Evolutionary conservation across 371 early-diverging fungal genomes (phyloP), one percentile per base, ranked within the genome.

Genomic region (Mucor saturninus): DNA sequence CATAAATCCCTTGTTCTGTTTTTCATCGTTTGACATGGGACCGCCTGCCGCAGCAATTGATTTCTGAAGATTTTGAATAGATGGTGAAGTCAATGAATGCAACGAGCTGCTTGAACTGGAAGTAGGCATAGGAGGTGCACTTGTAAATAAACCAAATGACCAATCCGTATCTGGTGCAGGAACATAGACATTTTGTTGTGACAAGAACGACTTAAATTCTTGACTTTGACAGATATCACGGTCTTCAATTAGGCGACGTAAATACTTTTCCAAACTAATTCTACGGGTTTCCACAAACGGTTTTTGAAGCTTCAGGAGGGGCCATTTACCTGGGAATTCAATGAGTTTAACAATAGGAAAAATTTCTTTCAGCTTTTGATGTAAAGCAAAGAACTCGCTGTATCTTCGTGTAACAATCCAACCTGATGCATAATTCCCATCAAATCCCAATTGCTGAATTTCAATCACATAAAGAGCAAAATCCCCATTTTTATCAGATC

Each of bases 341-440:
- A 84, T 80, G n/a, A 73, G 42, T 14, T 83, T 81, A 40, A 93
- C 86, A 21, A 74, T 65, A 0, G 88, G 81, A 66, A 79, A 86
- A 28, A 66, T 64, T 2, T 79, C 74, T 45, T 84, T 85, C 26
- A 95, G 77, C 26, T 78, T 75, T 32, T 86, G 88, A 62, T 95
- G 93, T 49, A 95, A 69, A 1, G 83, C 79, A 62, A 87, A 84
- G 65, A 95, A 95, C 72, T 95, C 95, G 40, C 87, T 84, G 74
- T 91, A 94, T 0, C 93, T 77, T 6, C 94, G 79, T 2, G 85
- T 83, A 13, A 95, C 89, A 43, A 92, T 84, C 94, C 94, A 94
- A 0, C 92, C 90, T 1, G 88, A 85, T 5, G 71, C 77, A 70
- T 65, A 78, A n/a, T 75, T 76, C 0, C 81, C 86, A 57, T 84